phyloP scores from a whole-genome alignment of 768 basidiomycete species.

The Leccinum subgranulosum region DNA sequence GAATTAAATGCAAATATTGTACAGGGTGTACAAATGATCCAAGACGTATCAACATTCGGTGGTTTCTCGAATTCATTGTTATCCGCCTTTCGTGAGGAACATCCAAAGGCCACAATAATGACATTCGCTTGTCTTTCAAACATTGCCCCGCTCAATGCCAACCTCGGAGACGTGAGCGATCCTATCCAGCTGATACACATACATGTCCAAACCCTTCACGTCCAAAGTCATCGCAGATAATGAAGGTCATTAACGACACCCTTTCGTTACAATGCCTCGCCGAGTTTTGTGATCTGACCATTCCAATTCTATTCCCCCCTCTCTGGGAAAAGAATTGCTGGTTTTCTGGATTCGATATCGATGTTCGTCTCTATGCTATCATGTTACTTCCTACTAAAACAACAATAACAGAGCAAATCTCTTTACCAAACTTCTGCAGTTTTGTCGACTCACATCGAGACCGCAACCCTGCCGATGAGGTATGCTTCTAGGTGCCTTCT shows the following conservation, averaged over 20 bases:
- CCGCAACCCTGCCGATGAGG: conserved; percentile 58
- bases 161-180: conserved; percentile 44
- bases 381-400: conserved; percentile 4
- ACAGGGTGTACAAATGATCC: conserved; percentile 69
- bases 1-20: not conserved
- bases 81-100: conserved; percentile 63
- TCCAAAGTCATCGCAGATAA: conserved; percentile 35
- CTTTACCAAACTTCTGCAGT: conserved; percentile 55
- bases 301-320: conserved; percentile 48
- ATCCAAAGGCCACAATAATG: conserved; percentile 56
- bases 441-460: conserved; percentile 57
- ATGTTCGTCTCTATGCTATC: conserved; percentile 19
- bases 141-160: conserved; percentile 30
- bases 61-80: conserved; percentile 61
- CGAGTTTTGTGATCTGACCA: conserved; percentile 46
- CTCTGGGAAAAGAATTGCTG: conserved; percentile 40
- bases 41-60: conserved; percentile 62
- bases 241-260: conserved; percentile 58
- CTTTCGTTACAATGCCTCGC: conserved; percentile 50
- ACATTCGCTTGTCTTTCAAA: conserved; percentile 57
- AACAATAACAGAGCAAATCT: conserved; percentile 28
- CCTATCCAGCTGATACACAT: not conserved
- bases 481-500: conserved; percentile 19
- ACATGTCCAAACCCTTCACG: not conserved
- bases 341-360: conserved; percentile 15